A percentile compares a stretch with the other conserved stretches of the same genome.
phyloP scores from a whole-genome alignment of 305 asterid genomes.

The Fraxinus angustifolia region DNA sequence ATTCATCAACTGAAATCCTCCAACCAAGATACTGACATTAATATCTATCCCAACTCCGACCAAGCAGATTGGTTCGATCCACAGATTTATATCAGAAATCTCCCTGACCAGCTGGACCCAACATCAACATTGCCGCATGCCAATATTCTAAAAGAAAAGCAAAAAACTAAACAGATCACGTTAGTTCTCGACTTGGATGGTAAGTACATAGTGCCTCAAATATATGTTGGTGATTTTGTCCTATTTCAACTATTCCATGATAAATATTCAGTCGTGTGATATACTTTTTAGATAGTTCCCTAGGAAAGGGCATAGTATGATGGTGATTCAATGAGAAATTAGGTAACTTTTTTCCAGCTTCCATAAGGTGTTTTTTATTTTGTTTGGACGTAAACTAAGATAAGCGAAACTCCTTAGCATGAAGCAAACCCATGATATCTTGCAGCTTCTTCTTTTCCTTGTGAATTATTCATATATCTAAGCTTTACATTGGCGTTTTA shows the following conservation, averaged over 20 bases:
- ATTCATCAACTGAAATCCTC: constrained; percentile 71
- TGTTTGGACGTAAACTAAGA: not conserved
- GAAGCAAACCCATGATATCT: not conserved
- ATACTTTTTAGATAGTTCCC: not conserved
- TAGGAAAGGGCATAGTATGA: not conserved
- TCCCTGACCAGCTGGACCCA: constrained; percentile 58
- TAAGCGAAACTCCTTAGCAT: not conserved
- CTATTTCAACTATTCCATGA: not conserved
- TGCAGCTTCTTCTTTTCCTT: not conserved
- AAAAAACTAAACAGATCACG: constrained; percentile 49
- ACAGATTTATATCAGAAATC: constrained; percentile 67
- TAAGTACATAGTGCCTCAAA: constrained; percentile 28
- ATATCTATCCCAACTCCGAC: constrained; percentile 52
- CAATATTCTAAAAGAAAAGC: constrained; percentile 39
- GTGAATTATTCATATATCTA: not conserved
- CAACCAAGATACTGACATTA: constrained; percentile 49
- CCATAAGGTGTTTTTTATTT: not conserved
- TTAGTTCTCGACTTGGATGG: constrained; percentile 95
- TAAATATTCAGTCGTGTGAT: constrained; percentile 12
- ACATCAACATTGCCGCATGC: constrained; percentile 36
- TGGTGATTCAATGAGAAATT: not conserved
- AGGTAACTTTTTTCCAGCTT: not conserved
- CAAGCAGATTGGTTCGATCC: constrained; percentile 76
- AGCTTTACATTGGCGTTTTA: not conserved
- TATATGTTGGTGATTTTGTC: constrained; percentile 8